Evolutionary conservation across 345 rosid genomes (phyloP), one percentile per base, ranked within the genome.

Genomic region (Theobroma cacao): DNA sequence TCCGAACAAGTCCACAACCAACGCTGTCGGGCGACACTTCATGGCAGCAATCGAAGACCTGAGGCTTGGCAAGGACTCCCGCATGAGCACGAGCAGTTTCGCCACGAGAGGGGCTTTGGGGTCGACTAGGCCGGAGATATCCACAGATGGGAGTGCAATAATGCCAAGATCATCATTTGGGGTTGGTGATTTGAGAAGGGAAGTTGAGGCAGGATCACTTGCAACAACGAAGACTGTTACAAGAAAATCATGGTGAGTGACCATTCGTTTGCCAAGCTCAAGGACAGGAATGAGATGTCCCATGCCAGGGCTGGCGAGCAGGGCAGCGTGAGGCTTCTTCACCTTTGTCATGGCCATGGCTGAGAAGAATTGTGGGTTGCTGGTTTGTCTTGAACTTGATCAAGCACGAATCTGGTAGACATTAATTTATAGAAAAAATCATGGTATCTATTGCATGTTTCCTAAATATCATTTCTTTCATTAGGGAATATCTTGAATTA

Each of bases 241-340:
- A 14, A 13, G 50, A 40, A 74, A 24, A 40, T 74, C 64, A 53
- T 74, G 67, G 65, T 74, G 53, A 74, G 53, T 5, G 53, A 40
- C 66, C 65, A 74, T 55, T 33, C 66, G 48, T 58, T 74, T 58
- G 33, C 50, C 77, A 7, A 74, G 77, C 65, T 74, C 77, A 22
- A 74, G 6, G 31, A 58, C 9, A 13, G 77, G 77, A 36, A 74
- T 74, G 66, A 74, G 52, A 53, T 58, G 66, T 15, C 67, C 77
- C 53, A 74, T 38, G 36, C 77, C 77, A 26, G 77, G 77, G 18
- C 66, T 58, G 20, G 65, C 66, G 9, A 74, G 68, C 68, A 63
- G 14, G n/a, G 43, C 68, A 12, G 40, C 68, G n/a, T 63, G 68
- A 63, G 41, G 38, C 63, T 63, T 18, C 24, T 33, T 63, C n/a